A percentile compares a stretch with the other conserved stretches of the same genome.
Evolutionary conservation across 78 protist genomes (phyloP).

Genomic region (Dictyostelium intermedium): DNA sequence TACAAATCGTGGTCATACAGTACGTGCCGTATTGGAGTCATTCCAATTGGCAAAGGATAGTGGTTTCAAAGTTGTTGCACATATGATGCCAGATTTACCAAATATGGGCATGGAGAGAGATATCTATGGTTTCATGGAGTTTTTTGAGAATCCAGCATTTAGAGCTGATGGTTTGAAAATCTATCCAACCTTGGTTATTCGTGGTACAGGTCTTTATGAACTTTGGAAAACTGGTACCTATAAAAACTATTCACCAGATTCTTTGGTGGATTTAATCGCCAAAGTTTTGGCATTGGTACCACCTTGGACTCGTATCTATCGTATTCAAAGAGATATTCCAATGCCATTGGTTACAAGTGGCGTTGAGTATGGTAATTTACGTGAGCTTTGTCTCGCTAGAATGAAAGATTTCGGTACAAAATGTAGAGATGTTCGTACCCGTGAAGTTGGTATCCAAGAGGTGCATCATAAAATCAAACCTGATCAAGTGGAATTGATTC

Average conservation of each 20-base stretch:
- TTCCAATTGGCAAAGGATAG: slow-evolving; percentile 91
- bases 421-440: slow-evolving; percentile 92
- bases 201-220: slow-evolving; percentile 94
- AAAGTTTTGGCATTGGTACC: slow-evolving; percentile 90
- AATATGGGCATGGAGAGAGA: slow-evolving; percentile 91
- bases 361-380: slow-evolving; percentile 95
- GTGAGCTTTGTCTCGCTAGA: slow-evolving; percentile 90
- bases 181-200: slow-evolving; percentile 97
- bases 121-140: slow-evolving; percentile 84
- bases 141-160: slow-evolving; percentile 93
- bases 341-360: slow-evolving; percentile 96
- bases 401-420: slow-evolving; percentile 87
- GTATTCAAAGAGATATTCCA: slow-evolving; percentile 98
- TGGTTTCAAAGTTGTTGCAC: slow-evolving; percentile 97
- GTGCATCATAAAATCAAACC: slow-evolving; percentile 84
- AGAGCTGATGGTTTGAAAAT: slow-evolving; percentile 97
- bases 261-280: slow-evolving; percentile 88
- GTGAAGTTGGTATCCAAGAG: slow-evolving; percentile 93
- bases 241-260: slow-evolving; percentile 82
- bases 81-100: slow-evolving; percentile 99
- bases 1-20: slow-evolving; percentile 96
- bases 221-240: slow-evolving; percentile 93
- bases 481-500: slow-evolving; percentile 92
- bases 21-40: slow-evolving; percentile 83
- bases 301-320: slow-evolving; percentile 98